phyloP scores from a whole-genome alignment of 495 filamentous ascomycete genomes.

The Penicillium verhagenii region DNA sequence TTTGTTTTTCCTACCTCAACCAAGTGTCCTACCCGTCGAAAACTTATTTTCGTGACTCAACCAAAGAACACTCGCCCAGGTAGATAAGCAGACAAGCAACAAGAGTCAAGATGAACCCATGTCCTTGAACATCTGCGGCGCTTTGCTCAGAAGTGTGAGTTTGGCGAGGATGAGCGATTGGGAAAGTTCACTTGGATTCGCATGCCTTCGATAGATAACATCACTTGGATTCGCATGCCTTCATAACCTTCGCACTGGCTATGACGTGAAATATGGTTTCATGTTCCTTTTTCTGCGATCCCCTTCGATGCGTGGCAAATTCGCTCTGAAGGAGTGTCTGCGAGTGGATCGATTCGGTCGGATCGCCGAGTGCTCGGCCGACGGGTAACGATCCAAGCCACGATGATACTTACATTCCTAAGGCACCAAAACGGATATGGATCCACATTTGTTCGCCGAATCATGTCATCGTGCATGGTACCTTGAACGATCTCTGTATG shows the following conservation, averaged over 20 bases:
- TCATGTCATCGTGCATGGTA: constrained; percentile 6
- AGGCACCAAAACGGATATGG: neutral
- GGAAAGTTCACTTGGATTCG: neutral
- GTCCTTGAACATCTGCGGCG: too few relatives aligned
- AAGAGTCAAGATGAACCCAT: neutral
- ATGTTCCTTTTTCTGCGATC: neutral
- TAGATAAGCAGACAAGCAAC: too few relatives aligned
- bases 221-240: neutral
- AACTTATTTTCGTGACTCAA: too few relatives aligned
- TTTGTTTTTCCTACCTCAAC: too few relatives aligned
- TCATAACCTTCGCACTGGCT: neutral
- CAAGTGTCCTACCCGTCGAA: too few relatives aligned
- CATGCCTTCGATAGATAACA: neutral
- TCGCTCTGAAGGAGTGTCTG: neutral
- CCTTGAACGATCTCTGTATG: constrained; percentile 3
- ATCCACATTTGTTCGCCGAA: neutral
- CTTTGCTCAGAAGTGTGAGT: too few relatives aligned
- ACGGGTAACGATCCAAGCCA: neutral
- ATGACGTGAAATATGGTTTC: neutral
- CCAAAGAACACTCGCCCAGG: too few relatives aligned
- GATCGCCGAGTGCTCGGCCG: neutral
- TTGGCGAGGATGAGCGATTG: too few relatives aligned
- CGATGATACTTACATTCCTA: neutral
- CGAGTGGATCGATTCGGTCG: neutral
- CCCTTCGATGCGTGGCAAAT: neutral